These are phyloP conservation scores for Phytopythium mirpurense DNA, from an alignment of 352 stramenopile species.

Conservation along the genomic window DNA sequence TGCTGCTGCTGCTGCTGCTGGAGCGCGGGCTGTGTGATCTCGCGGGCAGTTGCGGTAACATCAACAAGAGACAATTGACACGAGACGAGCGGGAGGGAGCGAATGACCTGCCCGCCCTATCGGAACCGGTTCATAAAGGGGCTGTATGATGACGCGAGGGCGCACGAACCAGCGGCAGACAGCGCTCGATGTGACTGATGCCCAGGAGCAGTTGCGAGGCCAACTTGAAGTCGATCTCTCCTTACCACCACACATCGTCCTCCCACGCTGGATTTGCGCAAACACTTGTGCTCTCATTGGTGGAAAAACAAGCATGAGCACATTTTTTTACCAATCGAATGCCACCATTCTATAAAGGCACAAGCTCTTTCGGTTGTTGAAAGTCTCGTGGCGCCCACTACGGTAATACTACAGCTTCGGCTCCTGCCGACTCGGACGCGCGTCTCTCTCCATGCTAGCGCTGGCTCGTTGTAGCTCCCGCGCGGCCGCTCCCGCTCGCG, in stretches of 20 bases:
- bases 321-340: conserved; percentile 6
- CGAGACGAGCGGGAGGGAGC: no score
- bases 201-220: no score
- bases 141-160: no score
- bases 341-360: no score
- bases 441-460: neutral
- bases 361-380: no score
- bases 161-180: no score
- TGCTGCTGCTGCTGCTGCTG: no score
- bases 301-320: neutral
- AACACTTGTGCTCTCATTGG: conserved; percentile 1
- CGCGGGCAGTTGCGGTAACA: neutral
- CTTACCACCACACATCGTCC: neutral
- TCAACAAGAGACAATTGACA: neutral
- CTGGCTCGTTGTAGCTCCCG: neutral
- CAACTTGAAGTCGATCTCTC: neutral
- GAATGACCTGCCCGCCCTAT: neutral
- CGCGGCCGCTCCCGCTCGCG: neutral
- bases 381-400: no score
- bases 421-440: no score
- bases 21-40: neutral
- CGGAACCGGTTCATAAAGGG: no score
- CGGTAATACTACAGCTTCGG: no score
- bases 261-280: conserved; percentile 2
- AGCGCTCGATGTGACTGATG: no score